Base-by-base conservation (phyloP, 2,329 filamentous ascomycete genomes). In the Tolypocladium ophioglossoides region DNA sequence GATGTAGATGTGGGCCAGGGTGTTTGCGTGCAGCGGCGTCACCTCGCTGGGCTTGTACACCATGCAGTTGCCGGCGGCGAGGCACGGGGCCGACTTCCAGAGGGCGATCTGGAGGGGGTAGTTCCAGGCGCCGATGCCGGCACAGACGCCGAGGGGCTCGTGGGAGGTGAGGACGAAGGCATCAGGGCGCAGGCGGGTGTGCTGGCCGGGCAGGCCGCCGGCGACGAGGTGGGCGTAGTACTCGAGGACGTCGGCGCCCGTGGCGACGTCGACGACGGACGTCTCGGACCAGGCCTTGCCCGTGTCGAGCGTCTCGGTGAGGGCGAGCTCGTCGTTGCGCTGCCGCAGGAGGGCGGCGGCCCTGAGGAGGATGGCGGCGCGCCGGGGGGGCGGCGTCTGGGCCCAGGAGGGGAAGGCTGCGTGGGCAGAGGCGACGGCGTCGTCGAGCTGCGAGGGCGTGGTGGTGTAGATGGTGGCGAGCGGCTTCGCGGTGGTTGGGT, bases 31-130 rank as follows among this genome's bases (percentile, higher is more conserved):
- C n/a, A 95, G 76, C 6, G 89, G 88, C 0, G 90, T 95, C 68
- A 88, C 87, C 74, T 95, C 90, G 60, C 87, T 91, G 9, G 89
- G 88, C 72, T 95, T 95, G 74, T 95, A 95, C 47, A 95, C 82
- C 86, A 95, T 91, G 65, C 86, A 89, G 71, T 95, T 95, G 22
- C 89, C 89, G 1, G 89, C 89, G 4, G 89, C 89, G 16, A 95
- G 78, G 62, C 89, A 94, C 0, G 90, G 87, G 0, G 87, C 89
- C 1, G 87, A 91, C 70, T 95, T 95, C 89, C 89, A 95, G 1
- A 95, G 76, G 10, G 89, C 89, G 60, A 95, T 95, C 69, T 95
- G 89, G 59, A 95, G 87, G 14, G 90, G 90, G 66, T 95, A 95
- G 71, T 95, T 95, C 89, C 89, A 95, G 16, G 90, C 90, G 54